Evolutionary conservation across 768 basidiomycete species (phyloP), one percentile per base, ranked within the genome.

Genomic region (Sporobolomyces phaffii): DNA sequence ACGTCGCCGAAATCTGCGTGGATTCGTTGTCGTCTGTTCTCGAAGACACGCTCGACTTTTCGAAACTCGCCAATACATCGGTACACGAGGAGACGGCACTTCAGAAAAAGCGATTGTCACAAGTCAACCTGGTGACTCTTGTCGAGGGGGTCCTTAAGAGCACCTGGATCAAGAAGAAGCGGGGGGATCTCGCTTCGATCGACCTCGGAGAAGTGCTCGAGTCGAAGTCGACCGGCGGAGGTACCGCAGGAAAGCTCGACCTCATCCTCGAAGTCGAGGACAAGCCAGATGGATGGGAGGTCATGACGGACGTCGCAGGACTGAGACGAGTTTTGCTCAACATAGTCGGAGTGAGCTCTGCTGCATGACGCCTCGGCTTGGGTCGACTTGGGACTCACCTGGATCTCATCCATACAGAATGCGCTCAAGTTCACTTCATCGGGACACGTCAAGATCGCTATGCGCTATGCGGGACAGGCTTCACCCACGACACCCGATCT

Each of bases 21-120:
- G 69, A 65, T 29, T 60, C 50, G 7, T 41, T 70, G 1, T 59
- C 58, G 2, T 61, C 62, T 9, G 69, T 70, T 10, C 62, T 70
- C 18, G 48, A 70, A 34, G 69, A 70, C 51, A 56, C 52, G 1
- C 64, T 70, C 61, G 69, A 70, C 28, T 67, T 66, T 47, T 43
- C 47, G n/a, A 70, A 70, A 57, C 57, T 70, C 33, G 50, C 33
- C 26, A 63, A 70, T 34, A 41, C 22, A 2, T 49, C 69, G 2
- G 17, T 31, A 5, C 31, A 22, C 17, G 60, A 66, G 20, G 41
- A 36, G 1, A 57, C 49, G 17, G 26, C 44, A 22, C 24, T 44
- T 17, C 54, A 28, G 7, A 38, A 51, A 1, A 62, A 52, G 15
- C 40, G 57, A 0, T 28, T 59, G 36, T 31, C 20, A 3, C 29